Percentiles rank a stretch among this genome's conserved stretches.
Evolutionary conservation across 2,329 filamentous ascomycete species (phyloP).

Genomic region (Arthroderma uncinatum): DNA sequence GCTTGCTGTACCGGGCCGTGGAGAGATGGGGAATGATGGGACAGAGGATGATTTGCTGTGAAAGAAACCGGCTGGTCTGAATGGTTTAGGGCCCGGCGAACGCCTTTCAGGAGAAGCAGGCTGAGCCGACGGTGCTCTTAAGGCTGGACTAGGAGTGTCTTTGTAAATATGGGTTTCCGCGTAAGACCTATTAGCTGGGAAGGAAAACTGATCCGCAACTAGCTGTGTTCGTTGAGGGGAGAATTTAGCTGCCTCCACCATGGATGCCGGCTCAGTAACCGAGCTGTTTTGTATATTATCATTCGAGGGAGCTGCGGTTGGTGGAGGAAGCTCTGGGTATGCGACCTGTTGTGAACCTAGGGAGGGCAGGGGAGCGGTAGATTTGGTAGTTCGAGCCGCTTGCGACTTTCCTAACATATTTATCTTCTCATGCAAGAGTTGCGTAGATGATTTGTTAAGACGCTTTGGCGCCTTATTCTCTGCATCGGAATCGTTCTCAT

Average conservation of each 20-base stretch:
- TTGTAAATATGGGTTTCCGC: neutral
- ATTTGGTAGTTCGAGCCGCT: conserved; percentile 36
- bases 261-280: conserved; percentile 35
- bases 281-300: conserved; percentile 15
- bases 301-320: conserved; percentile 13
- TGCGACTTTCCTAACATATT: conserved; percentile 55
- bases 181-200: neutral
- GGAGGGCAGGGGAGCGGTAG: conserved; percentile 30
- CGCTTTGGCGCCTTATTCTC: conserved; percentile 44
- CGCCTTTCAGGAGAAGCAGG: conserved; percentile 14
- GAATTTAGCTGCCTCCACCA: neutral
- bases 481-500: conserved; percentile 36
- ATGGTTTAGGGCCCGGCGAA: conserved; percentile 13
- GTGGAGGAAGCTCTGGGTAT: conserved; percentile 26
- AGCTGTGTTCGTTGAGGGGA: conserved; percentile 9
- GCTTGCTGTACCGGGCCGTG: conserved; percentile 30
- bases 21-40: conserved; percentile 47
- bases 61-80: conserved; percentile 25
- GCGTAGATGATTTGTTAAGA: conserved; percentile 85
- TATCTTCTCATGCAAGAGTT: conserved; percentile 85
- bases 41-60: conserved; percentile 53
- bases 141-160: conserved; percentile 2
- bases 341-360: conserved; percentile 23
- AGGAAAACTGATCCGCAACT: neutral
- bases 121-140: conserved; percentile 8